A percentile compares a stretch with the other conserved stretches of the same genome.
Evolutionary conservation across 2,329 filamentous ascomycete genomes (phyloP).

Genomic region (Didymella glomerata): DNA sequence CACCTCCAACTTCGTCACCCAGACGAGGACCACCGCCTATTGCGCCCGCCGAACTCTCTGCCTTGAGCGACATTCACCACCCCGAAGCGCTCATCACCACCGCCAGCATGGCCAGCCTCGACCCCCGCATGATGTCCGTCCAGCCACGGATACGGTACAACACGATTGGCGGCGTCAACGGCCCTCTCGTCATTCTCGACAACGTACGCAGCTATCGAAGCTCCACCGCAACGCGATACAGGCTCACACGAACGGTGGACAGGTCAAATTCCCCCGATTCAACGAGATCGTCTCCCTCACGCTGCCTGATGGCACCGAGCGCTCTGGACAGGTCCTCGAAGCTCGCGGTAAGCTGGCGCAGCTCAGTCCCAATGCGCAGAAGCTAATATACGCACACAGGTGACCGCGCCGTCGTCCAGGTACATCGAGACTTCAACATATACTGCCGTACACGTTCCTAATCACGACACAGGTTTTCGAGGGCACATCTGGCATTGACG

Average conservation of each 20-base stretch:
- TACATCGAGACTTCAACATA: conserved; percentile 52
- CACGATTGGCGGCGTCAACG: conserved; percentile 97
- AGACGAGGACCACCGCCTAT: conserved; percentile 32
- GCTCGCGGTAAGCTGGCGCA: conserved; percentile 76
- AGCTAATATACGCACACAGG: conserved; percentile 62
- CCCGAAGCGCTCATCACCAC: conserved; percentile 32
- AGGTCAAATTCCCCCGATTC: conserved; percentile 98
- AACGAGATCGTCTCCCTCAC: conserved; percentile 98
- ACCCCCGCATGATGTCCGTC: conserved; percentile 64
- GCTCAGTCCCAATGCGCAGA: not conserved
- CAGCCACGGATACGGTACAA: conserved; percentile 89
- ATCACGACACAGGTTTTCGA: conserved; percentile 82
- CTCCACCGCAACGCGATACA: conserved; percentile 7
- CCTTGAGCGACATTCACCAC: conserved; percentile 30
- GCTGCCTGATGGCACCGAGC: conserved; percentile 90
- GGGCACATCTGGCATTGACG: conserved; percentile 95
- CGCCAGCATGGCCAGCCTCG: conserved; percentile 51
- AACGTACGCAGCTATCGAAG: conserved; percentile 70
- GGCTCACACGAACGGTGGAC: conserved; percentile 38
- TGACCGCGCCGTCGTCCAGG: conserved; percentile 93
- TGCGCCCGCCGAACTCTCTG: conserved; percentile 20
- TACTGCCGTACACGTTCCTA: conserved; percentile 27
- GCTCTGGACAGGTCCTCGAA: conserved; percentile 95
- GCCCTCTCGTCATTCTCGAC: conserved; percentile 95
- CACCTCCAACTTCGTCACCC: conserved; percentile 33